Percentiles rank a stretch among this genome's conserved stretches.
Conservation (phyloP, 805 yeast species). For the Brettanomyces anomalus region DNA sequence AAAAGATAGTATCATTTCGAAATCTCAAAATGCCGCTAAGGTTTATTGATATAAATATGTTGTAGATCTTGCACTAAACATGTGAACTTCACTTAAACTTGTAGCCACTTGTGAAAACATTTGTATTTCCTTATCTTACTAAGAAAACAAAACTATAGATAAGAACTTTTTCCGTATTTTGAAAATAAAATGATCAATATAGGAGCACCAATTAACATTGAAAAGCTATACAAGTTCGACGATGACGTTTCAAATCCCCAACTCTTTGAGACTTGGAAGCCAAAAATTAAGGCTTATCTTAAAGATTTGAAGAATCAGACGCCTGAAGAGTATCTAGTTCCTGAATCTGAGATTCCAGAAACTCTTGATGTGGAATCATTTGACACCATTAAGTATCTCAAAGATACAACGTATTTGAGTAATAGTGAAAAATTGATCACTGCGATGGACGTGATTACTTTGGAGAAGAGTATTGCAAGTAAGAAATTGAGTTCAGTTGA, state of each 20-base stretch:
- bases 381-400: conserved; percentile 28
- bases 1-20: too few species aligned
- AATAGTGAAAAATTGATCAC: conserved; percentile 35
- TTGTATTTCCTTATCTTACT: too few species aligned
- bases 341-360: conserved; percentile 24
- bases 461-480: conserved; percentile 34
- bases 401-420: conserved; percentile 24
- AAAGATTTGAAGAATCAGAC: conserved; percentile 20
- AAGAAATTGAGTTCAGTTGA: conserved; percentile 41
- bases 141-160: too few species aligned
- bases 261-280: conserved; percentile 35
- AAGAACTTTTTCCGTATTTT: too few species aligned
- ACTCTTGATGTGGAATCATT: conserved; percentile 27
- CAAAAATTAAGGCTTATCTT: conserved; percentile 36
- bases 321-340: conserved; percentile 21
- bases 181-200: conserved; percentile 4
- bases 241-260: conserved; percentile 28
- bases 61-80: too few species aligned
- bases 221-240: conserved; percentile 21
- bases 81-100: too few species aligned
- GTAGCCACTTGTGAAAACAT: too few species aligned
- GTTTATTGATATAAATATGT: too few species aligned
- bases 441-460: conserved; percentile 31
- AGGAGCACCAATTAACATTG: conserved; percentile 21
- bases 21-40: too few species aligned